These are phyloP conservation scores for Cornus florida DNA, from an alignment of 148 eudicot genomes.

Conservation along the genomic window DNA sequence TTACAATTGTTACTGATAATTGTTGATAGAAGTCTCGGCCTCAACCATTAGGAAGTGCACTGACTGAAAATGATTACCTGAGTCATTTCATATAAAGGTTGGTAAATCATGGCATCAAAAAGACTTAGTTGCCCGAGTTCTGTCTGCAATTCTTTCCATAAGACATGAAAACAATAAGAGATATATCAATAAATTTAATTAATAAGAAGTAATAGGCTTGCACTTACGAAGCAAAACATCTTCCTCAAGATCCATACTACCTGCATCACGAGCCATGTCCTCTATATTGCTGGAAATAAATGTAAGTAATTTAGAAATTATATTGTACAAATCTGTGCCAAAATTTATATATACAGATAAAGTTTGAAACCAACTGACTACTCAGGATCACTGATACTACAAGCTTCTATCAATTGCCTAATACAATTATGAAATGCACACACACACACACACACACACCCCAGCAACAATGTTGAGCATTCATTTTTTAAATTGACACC, in stretches of 20 bases:
- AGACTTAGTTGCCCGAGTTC: conserved; percentile 70
- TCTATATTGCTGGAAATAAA: conserved; percentile 80
- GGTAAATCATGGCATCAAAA: conserved; percentile 48
- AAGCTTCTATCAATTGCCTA: background rate
- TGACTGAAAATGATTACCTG: conserved; percentile 42
- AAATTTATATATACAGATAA: too few relatives aligned
- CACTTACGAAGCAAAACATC: conserved; percentile 74
- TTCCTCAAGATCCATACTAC: conserved; percentile 81
- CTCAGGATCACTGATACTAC: background rate
- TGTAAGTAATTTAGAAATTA: conserved; percentile 5
- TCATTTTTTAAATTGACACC: background rate
- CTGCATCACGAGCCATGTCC: conserved; percentile 93
- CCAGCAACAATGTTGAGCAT: background rate
- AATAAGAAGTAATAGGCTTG: background rate
- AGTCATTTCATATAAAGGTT: conserved; percentile 80
- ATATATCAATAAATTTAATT: background rate
- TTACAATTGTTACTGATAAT: background rate
- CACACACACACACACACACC: background rate
- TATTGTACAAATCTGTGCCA: background rate
- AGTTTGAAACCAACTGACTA: background rate
- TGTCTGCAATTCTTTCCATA: conserved; percentile 61
- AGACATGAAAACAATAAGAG: conserved; percentile 35
- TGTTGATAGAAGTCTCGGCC: background rate
- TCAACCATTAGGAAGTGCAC: background rate
- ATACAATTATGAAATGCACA: background rate